A percentile compares a stretch with the other conserved stretches of the same genome.
These are phyloP conservation scores for Sugiyamaella grinbergsii DNA, from an alignment of 1,139 yeast species.

Conservation along the genomic window DNA sequence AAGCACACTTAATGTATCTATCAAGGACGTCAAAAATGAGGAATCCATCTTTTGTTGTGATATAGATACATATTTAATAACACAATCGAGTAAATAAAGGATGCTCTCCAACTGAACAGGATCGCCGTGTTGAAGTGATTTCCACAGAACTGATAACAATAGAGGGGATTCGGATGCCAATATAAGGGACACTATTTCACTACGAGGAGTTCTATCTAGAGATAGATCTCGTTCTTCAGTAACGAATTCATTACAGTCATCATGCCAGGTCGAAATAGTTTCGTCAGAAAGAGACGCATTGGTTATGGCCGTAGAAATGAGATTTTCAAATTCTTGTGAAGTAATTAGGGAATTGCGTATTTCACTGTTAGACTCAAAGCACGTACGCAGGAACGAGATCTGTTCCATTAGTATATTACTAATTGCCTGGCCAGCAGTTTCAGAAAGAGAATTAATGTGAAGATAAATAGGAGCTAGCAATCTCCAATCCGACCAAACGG, in stretches of 20 bases:
- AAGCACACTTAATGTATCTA: neutral
- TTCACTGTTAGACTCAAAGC: constrained; percentile 15
- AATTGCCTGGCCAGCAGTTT: constrained; percentile 6
- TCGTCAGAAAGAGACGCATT: constrained; percentile 2
- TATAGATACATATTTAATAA: constrained; percentile 18
- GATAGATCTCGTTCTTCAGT: constrained; percentile 66
- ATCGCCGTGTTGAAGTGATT: neutral
- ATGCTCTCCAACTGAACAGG: constrained; percentile 14
- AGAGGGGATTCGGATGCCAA: constrained; percentile 18
- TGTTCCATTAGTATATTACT: constrained; percentile 12
- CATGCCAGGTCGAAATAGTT: constrained; percentile 25
- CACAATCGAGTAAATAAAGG: constrained; percentile 20
- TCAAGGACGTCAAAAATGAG: neutral
- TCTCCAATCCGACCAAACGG: constrained; percentile 14
- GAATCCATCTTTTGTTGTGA: constrained; percentile 21
- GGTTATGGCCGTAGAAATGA: constrained; percentile 6
- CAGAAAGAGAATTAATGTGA: neutral
- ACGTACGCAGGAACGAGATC: constrained; percentile 7
- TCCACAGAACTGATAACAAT: constrained; percentile 18
- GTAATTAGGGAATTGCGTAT: constrained; percentile 1
- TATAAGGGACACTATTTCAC: constrained; percentile 29
- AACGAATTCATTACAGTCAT: constrained; percentile 68
- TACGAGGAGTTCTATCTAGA: constrained; percentile 27
- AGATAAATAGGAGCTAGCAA: neutral
- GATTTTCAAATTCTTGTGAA: neutral